phyloP scores from a whole-genome alignment of 306 rosid genomes.

The Citrullus colocynthis region DNA sequence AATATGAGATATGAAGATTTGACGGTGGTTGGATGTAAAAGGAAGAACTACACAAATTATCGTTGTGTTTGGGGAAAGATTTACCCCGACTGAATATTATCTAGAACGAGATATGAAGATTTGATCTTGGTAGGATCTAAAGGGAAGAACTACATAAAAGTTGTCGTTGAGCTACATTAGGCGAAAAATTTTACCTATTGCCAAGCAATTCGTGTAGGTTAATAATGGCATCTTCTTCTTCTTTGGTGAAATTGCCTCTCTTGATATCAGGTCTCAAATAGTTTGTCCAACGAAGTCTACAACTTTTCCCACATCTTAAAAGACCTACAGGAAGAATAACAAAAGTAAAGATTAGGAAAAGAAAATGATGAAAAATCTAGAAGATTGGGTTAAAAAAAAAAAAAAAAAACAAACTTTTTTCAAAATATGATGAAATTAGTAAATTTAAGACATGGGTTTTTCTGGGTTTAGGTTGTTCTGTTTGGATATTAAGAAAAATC shows the following conservation, averaged over 20 bases:
- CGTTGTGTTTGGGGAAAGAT: too few relatives aligned
- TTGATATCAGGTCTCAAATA: conserved; percentile 78
- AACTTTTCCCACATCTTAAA: conserved; percentile 88
- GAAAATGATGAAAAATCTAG: background rate
- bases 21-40: too few relatives aligned
- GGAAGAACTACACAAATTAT: too few relatives aligned
- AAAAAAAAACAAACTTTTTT: background rate
- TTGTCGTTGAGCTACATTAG: too few relatives aligned
- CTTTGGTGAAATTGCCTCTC: conserved; percentile 81
- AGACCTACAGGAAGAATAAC: conserved; percentile 25
- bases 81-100: too few relatives aligned
- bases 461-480: background rate
- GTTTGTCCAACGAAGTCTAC: conserved; percentile 78
- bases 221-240: conserved; percentile 69
- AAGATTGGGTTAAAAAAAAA: background rate
- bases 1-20: too few relatives aligned
- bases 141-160: too few relatives aligned
- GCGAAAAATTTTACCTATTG: conserved; percentile 37
- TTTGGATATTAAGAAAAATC: background rate
- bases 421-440: background rate
- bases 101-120: too few relatives aligned
- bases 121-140: too few relatives aligned
- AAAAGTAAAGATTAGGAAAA: background rate
- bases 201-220: conserved; percentile 61
- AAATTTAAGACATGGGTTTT: background rate